Evolutionary conservation across 768 basidiomycete genomes (phyloP).

Genomic region (Lanmaoa rubissima): DNA sequence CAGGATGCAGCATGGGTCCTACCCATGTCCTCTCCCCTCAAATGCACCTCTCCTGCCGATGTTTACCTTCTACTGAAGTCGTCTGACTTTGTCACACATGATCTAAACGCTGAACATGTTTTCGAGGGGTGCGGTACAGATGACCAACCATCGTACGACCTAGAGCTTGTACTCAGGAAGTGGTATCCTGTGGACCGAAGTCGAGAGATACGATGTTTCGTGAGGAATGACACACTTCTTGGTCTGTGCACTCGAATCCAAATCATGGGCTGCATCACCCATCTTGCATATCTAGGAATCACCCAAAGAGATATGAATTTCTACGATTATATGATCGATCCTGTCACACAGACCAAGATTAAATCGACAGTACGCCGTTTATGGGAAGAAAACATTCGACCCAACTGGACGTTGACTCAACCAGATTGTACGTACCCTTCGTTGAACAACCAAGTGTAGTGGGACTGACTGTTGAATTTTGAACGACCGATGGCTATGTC

Average conservation of each 20-base stretch:
- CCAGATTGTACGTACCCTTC: conserved; percentile 59
- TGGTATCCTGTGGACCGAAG: conserved; percentile 86
- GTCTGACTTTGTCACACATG: conserved; percentile 86
- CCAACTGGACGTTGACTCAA: conserved; percentile 50
- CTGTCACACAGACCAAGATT: conserved; percentile 51
- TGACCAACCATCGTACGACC: conserved; percentile 43
- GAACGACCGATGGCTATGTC: background rate
- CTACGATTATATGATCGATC: conserved; percentile 82
- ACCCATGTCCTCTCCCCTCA: conserved; percentile 77
- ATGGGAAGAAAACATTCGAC: conserved; percentile 67
- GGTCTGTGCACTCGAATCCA: conserved; percentile 44
- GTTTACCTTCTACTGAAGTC: conserved; percentile 92
- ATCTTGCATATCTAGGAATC: conserved; percentile 50
- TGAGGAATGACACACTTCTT: conserved; percentile 64
- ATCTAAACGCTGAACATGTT: conserved; percentile 55
- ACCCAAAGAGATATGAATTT: conserved; percentile 87
- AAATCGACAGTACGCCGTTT: conserved; percentile 49
- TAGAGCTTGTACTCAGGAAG: conserved; percentile 86
- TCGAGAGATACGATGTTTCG: conserved; percentile 90
- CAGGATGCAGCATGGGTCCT: conserved; percentile 94
- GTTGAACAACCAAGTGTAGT: background rate
- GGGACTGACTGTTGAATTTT: background rate
- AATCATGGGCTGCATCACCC: background rate
- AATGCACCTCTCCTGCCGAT: conserved; percentile 85
- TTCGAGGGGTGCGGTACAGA: conserved; percentile 60